Conservation (phyloP, 176 grass and related monocot genomes). For the Miscanthus lutarioriparius region DNA sequence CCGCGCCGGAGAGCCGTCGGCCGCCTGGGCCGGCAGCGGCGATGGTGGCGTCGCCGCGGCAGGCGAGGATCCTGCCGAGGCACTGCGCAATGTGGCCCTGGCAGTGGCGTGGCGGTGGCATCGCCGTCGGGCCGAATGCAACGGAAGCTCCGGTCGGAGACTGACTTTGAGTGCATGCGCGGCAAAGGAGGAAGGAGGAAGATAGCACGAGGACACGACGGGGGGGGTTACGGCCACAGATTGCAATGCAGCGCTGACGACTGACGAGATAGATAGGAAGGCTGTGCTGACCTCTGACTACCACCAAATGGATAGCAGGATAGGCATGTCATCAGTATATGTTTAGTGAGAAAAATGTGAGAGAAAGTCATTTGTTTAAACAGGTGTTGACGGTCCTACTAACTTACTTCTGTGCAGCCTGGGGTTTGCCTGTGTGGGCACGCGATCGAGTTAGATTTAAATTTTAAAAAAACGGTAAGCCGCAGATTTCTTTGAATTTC, state of each 20-base stretch:
- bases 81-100: slow-evolving; percentile 64
- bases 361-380: too few species aligned
- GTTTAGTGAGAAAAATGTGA: too few species aligned
- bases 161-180: background rate
- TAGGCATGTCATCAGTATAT: background rate
- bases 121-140: background rate
- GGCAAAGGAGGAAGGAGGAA: background rate
- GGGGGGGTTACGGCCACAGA: background rate
- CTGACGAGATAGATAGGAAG: background rate
- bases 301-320: too few species aligned
- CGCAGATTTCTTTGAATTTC: too few species aligned
- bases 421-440: too few species aligned
- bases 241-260: background rate
- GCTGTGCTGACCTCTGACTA: background rate
- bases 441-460: too few species aligned
- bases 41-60: slow-evolving; percentile 6
- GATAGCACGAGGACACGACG: background rate
- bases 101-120: slow-evolving; percentile 21
- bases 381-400: too few species aligned
- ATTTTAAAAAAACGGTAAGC: too few species aligned
- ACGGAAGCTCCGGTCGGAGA: background rate
- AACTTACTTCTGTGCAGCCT: too few species aligned
- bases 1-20: slow-evolving; percentile 25
- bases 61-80: slow-evolving; percentile 41
- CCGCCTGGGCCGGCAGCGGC: background rate